phyloP scores from a whole-genome alignment of 1,139 yeast species.

The Komagataea norvegica region DNA sequence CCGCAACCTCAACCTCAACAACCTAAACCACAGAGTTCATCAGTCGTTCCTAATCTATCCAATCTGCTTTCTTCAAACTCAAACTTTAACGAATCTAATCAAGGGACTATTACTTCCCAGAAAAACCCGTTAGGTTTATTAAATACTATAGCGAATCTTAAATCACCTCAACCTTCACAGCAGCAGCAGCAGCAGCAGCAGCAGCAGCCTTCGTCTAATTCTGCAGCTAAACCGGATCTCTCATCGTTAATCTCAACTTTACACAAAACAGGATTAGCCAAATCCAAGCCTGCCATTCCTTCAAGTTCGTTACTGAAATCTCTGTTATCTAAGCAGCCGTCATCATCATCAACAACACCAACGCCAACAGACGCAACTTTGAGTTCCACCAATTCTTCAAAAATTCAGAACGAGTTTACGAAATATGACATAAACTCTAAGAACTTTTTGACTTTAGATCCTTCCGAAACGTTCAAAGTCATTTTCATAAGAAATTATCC shows the following conservation, averaged over 20 bases:
- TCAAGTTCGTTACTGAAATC: conserved; percentile 20
- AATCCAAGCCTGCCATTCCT: conserved; percentile 13
- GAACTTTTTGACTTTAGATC: conserved; percentile 16
- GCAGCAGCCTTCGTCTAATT: neutral
- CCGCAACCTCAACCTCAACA: conserved; percentile 10
- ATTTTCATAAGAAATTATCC: conserved; percentile 60
- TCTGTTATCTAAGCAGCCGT: conserved; percentile 11
- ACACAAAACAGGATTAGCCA: conserved; percentile 19
- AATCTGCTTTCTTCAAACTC: neutral
- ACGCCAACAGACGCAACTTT: conserved; percentile 1
- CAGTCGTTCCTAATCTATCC: conserved; percentile 3
- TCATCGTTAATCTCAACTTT: conserved; percentile 16
- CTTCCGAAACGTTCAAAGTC: conserved; percentile 18
- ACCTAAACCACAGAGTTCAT: conserved; percentile 3
- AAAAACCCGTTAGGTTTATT: conserved; percentile 12
- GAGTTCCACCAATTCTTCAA: no score
- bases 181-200: no score
- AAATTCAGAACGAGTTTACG: conserved; percentile 7
- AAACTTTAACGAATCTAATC: no score
- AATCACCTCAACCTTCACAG: conserved; percentile 1
- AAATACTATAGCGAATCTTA: conserved; percentile 9
- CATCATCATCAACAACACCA: neutral
- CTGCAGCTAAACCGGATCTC: conserved; percentile 11
- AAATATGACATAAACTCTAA: conserved; percentile 20
- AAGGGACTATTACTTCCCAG: no score